These are phyloP conservation scores for Macadamia integrifolia DNA, from an alignment of 164 flowering plant species.

Conservation along the genomic window DNA sequence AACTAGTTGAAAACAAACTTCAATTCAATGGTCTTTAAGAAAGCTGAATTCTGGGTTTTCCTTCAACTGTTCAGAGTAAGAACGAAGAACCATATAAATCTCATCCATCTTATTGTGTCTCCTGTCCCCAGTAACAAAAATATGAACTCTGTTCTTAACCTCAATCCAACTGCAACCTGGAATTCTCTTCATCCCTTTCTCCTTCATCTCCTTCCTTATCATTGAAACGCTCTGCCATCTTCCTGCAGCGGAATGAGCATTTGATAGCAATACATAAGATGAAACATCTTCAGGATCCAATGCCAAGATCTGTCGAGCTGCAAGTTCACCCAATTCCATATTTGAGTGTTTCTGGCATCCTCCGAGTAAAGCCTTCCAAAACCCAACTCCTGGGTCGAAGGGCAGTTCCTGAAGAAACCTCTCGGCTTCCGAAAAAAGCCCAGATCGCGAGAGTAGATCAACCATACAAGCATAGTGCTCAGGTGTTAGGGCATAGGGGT, in stretches of 20 bases:
- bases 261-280: conserved; percentile 67
- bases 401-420: conserved; percentile 48
- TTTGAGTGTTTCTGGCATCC: conserved; percentile 75
- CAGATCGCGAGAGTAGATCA: conserved; percentile 65
- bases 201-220: conserved; percentile 59
- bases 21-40: conserved; percentile 40
- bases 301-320: conserved; percentile 36
- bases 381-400: conserved; percentile 75
- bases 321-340: conserved; percentile 49
- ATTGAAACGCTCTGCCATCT: conserved; percentile 47
- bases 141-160: conserved; percentile 38
- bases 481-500: conserved; percentile 38
- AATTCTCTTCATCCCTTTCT: conserved; percentile 45
- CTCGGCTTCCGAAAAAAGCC: conserved; percentile 53
- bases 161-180: conserved; percentile 86
- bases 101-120: conserved; percentile 36
- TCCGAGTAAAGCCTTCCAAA: conserved; percentile 85
- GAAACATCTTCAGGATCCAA: conserved; percentile 70
- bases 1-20: neutral
- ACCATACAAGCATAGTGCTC: conserved; percentile 86
- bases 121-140: conserved; percentile 49
- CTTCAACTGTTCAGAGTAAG: conserved; percentile 28
- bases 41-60: conserved; percentile 31
- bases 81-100: conserved; percentile 31
- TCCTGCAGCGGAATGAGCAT: conserved; percentile 66